Conservation (phyloP, 139 green algal genomes). For the Chlorella sorokiniana region DNA sequence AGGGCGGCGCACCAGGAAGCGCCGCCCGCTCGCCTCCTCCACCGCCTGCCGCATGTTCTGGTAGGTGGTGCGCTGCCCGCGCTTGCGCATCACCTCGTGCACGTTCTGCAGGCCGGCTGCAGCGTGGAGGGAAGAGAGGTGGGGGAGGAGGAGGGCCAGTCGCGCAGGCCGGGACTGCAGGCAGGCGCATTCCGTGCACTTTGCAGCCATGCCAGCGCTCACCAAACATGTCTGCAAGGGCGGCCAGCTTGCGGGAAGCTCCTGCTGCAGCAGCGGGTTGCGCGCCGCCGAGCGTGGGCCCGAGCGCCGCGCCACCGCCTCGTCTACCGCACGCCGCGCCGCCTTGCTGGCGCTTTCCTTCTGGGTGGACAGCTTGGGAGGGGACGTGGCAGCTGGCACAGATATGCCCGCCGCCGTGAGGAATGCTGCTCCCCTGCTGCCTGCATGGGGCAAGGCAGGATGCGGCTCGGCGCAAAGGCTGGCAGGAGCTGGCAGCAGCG, state of each 20-base stretch:
- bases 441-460: background rate
- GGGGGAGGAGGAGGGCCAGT: background rate
- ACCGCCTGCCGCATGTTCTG: conserved; percentile 33
- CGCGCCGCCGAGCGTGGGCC: background rate
- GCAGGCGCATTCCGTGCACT: background rate
- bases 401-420: conserved; percentile 13
- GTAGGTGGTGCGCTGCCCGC: conserved; percentile 37
- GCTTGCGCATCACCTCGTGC: conserved; percentile 32
- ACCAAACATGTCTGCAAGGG: conserved; percentile 46
- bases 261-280: conserved; percentile 31
- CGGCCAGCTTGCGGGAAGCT: conserved; percentile 13
- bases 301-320: background rate
- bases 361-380: conserved; percentile 3
- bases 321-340: background rate
- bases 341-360: background rate
- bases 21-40: conserved; percentile 33
- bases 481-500: too few species aligned
- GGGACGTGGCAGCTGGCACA: background rate
- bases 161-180: background rate
- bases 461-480: too few species aligned
- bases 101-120: conserved; percentile 36
- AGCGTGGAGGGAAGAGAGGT: background rate
- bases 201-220: background rate
- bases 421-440: conserved; percentile 26
- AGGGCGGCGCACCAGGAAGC: conserved; percentile 32